These are phyloP conservation scores for Kalmusia sp. DNA, from an alignment of 2,329 filamentous ascomycete species.

Conservation along the genomic window DNA sequence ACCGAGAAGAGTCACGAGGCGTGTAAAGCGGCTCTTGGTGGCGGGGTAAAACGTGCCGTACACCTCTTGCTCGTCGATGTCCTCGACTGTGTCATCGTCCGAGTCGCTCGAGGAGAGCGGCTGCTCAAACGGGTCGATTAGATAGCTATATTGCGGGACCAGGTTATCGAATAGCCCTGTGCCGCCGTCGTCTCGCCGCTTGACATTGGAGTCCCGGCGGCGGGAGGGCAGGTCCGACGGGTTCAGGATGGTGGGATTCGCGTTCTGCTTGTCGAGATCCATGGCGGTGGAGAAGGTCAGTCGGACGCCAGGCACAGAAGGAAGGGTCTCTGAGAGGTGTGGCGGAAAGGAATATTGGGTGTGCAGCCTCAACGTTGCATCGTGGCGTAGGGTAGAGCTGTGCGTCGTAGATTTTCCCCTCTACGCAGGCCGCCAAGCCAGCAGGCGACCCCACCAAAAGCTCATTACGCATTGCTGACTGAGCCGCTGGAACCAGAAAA, in stretches of 20 bases:
- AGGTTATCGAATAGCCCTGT: conserved; percentile 63
- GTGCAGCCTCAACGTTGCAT: not conserved
- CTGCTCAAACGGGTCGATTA: conserved; percentile 57
- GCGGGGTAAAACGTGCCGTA: conserved; percentile 67
- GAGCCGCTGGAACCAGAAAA: not conserved
- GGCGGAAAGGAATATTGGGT: not conserved
- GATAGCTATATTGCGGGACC: conserved; percentile 57
- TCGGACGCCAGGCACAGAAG: not conserved
- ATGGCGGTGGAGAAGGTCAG: conserved; percentile 27
- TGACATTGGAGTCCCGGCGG: conserved; percentile 54
- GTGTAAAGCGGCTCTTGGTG: not conserved
- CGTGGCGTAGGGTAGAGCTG: not conserved
- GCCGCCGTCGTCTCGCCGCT: conserved; percentile 54
- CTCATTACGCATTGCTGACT: not conserved
- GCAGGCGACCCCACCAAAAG: not conserved
- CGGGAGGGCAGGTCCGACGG: conserved; percentile 87
- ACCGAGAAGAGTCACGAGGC: too few species aligned
- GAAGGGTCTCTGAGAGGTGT: too few species aligned
- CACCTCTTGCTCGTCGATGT: conserved; percentile 96
- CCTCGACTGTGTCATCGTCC: conserved; percentile 72
- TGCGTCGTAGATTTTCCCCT: not conserved
- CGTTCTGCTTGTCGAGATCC: conserved; percentile 68
- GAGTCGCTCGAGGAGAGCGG: conserved; percentile 46
- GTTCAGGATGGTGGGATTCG: conserved; percentile 92
- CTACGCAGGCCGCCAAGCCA: conserved; percentile 1